Conservation (phyloP, 768 basidiomycete species). For the Suillus fuscotomentosus region DNA sequence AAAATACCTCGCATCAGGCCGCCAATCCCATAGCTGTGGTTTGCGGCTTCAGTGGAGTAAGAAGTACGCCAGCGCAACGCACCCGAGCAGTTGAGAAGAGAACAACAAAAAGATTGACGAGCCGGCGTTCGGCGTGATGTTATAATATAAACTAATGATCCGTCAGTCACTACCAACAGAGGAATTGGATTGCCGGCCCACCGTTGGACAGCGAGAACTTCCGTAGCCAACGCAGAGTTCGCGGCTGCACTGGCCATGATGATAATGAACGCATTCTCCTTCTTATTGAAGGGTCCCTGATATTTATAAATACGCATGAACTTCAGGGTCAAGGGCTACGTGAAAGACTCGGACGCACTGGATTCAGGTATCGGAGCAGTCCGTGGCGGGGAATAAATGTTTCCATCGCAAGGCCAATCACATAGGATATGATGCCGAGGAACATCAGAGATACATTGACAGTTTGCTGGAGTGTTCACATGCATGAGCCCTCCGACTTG, state of each 20-base stretch:
- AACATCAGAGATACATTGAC: conserved; percentile 53
- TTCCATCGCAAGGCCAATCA: conserved; percentile 48
- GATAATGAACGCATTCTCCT: conserved; percentile 57
- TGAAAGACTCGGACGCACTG: conserved; percentile 20
- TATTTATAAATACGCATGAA: neutral
- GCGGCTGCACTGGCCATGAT: conserved; percentile 58
- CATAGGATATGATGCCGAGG: conserved; percentile 48
- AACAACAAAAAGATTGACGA: conserved; percentile 44
- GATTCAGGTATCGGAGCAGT: conserved; percentile 49
- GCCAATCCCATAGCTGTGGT: conserved; percentile 45
- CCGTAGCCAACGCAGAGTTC: conserved; percentile 51
- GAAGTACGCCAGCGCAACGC: too few species aligned
- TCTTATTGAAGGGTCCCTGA: conserved; percentile 60
- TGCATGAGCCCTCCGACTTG: neutral
- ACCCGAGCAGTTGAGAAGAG: conserved; percentile 37
- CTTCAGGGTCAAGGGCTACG: neutral
- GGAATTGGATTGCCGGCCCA: neutral
- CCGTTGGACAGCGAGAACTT: conserved; percentile 53
- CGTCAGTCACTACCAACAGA: neutral
- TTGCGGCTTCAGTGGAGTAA: neutral
- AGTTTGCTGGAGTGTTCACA: conserved; percentile 40
- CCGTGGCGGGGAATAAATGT: conserved; percentile 45
- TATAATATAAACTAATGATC: conserved; percentile 38
- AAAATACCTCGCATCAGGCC: conserved; percentile 48
- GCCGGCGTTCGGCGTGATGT: conserved; percentile 46